A percentile compares a stretch with the other conserved stretches of the same genome.
phyloP scores from a whole-genome alignment of 1,284 basidiomycete genomes.

The Tilletia indica region DNA sequence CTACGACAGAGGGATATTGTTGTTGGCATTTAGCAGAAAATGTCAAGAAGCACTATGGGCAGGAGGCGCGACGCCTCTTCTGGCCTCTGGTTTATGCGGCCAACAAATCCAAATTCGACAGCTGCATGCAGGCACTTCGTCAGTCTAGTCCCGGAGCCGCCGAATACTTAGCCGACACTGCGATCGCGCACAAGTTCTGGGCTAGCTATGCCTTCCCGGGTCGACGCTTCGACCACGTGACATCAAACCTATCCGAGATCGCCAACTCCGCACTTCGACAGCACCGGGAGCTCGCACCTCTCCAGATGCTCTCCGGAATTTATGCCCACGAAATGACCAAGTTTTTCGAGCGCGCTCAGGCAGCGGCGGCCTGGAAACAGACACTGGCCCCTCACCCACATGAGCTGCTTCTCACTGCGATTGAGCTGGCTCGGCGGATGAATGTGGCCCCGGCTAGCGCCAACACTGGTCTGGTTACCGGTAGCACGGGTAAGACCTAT shows the following conservation, averaged over 20 bases:
- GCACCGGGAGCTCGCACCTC: not conserved
- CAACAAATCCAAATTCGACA: not conserved
- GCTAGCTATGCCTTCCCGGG: not conserved
- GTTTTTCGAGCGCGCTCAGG: not conserved
- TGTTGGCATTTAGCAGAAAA: not conserved
- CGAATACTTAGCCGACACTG: not conserved
- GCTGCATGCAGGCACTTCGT: not conserved
- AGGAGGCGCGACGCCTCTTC: not conserved
- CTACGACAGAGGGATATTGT: not conserved
- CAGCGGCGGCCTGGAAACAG: not conserved
- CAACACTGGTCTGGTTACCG: not conserved
- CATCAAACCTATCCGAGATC: not conserved
- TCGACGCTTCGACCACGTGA: not conserved
- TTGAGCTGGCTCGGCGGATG: not conserved
- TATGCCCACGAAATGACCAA: not conserved
- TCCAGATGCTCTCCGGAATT: not conserved
- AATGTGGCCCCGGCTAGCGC: not conserved
- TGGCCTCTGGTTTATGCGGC: not conserved
- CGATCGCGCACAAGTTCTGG: not conserved
- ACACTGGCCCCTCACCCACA: not conserved
- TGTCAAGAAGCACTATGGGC: not conserved
- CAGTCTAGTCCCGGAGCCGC: not conserved
- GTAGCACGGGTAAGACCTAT: not conserved
- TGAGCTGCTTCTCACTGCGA: not conserved
- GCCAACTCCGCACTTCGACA: not conserved